These are phyloP conservation scores for Ophiostoma novo-ulmi DNA, from an alignment of 2,329 filamentous ascomycete species.

Conservation along the genomic window DNA sequence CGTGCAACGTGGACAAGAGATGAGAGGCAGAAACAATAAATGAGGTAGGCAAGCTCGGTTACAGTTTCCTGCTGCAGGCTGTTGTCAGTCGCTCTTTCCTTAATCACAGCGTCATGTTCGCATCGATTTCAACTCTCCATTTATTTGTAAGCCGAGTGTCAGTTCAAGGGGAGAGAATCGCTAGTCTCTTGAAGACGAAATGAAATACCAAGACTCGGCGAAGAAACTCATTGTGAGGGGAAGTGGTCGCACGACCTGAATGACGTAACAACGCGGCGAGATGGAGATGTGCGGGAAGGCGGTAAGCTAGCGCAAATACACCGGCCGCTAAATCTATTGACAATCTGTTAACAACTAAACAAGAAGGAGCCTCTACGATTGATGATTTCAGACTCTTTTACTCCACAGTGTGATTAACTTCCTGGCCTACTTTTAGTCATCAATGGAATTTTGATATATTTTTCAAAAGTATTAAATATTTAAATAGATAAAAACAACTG, in stretches of 20 bases:
- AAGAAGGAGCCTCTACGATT: background rate
- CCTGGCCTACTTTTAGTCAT: background rate
- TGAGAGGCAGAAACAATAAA: background rate
- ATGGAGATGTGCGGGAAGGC: background rate
- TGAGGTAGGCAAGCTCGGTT: background rate
- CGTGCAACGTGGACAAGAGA: background rate
- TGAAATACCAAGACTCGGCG: background rate
- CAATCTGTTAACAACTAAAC: background rate
- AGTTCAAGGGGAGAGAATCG: background rate
- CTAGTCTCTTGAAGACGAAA: background rate
- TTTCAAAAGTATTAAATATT: too few relatives aligned
- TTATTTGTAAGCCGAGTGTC: too few relatives aligned
- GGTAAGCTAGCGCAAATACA: background rate
- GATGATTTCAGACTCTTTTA: too few relatives aligned
- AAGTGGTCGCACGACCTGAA: conserved; percentile 7
- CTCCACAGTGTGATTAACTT: background rate
- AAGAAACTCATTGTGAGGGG: background rate
- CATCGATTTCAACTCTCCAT: background rate
- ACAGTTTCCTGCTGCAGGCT: background rate
- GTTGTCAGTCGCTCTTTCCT: background rate
- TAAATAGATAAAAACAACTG: too few relatives aligned
- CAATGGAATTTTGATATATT: background rate
- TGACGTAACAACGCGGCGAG: background rate
- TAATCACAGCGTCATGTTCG: background rate
- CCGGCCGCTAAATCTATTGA: background rate